Conservation (phyloP, 495 filamentous ascomycete genomes). For the Penicillium mononematosum region DNA sequence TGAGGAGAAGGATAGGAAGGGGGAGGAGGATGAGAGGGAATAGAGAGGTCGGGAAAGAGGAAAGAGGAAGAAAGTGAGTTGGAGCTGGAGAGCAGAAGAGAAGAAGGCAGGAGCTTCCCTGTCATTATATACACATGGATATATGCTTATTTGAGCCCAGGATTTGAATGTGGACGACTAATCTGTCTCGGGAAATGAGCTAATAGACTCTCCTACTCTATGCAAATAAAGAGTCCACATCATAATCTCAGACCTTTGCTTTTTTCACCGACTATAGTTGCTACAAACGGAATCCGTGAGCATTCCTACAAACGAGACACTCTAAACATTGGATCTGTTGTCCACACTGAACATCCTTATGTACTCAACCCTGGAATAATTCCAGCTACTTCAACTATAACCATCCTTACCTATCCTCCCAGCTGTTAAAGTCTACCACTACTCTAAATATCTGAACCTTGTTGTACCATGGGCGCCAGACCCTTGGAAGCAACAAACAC, state of each 20-base stretch:
- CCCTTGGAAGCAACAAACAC: slow-evolving; percentile 11
- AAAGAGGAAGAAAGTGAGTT: not conserved
- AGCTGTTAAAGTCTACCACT: not conserved
- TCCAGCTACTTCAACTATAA: not conserved
- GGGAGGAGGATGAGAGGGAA: no score
- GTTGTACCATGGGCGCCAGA: slow-evolving; percentile 14
- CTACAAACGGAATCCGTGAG: not conserved
- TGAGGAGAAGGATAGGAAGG: not conserved
- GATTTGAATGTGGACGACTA: not conserved
- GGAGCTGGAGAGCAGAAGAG: not conserved
- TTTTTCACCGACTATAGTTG: not conserved
- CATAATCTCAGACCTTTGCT: not conserved
- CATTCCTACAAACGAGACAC: not conserved
- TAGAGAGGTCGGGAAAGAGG: not conserved
- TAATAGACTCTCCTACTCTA: not conserved
- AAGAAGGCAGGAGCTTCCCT: not conserved
- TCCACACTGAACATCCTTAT: not conserved
- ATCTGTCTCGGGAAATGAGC: not conserved
- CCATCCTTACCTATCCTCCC: not conserved
- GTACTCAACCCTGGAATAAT: not conserved
- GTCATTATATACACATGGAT: no score
- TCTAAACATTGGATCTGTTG: not conserved
- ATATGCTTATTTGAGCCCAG: not conserved
- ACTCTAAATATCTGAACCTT: not conserved
- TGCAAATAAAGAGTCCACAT: not conserved